Conservation (phyloP, 2,329 filamentous ascomycete genomes). For the Colletotrichum sp. region DNA sequence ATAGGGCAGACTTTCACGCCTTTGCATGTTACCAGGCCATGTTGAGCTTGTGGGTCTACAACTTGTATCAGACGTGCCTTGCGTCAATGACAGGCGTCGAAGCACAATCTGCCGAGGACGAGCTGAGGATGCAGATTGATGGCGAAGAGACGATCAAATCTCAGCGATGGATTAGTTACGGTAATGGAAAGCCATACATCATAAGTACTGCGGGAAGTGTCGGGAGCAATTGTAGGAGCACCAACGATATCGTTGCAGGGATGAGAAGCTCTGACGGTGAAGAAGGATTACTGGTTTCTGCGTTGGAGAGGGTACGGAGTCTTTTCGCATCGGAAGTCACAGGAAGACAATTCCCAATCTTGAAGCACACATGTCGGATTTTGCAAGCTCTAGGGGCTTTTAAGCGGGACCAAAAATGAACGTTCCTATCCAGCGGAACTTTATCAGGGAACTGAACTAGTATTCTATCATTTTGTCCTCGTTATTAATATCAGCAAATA, state of each 20-base stretch:
- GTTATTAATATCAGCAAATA: too few relatives aligned
- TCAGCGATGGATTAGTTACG: background rate
- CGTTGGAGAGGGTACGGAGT: too few relatives aligned
- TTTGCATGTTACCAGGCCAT: background rate
- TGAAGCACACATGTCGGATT: background rate
- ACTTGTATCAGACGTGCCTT: background rate
- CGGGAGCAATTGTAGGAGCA: too few relatives aligned
- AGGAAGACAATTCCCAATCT: background rate
- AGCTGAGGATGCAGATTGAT: background rate
- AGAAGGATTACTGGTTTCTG: too few relatives aligned
- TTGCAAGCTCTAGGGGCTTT: background rate
- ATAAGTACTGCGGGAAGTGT: too few relatives aligned
- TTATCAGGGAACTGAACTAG: too few relatives aligned
- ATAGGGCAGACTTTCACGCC: background rate
- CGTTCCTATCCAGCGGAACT: background rate
- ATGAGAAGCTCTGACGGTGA: fast-evolving
- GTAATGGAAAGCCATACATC: background rate
- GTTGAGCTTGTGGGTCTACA: background rate
- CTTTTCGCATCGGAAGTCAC: background rate
- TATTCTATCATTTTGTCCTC: too few relatives aligned
- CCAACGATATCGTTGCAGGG: background rate
- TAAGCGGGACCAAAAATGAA: background rate
- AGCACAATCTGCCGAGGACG: background rate
- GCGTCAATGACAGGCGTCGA: too few relatives aligned
- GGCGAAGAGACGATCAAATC: background rate